These are phyloP conservation scores for Solioccasus polychromus DNA, from an alignment of 768 basidiomycete species.

Conservation along the genomic window DNA sequence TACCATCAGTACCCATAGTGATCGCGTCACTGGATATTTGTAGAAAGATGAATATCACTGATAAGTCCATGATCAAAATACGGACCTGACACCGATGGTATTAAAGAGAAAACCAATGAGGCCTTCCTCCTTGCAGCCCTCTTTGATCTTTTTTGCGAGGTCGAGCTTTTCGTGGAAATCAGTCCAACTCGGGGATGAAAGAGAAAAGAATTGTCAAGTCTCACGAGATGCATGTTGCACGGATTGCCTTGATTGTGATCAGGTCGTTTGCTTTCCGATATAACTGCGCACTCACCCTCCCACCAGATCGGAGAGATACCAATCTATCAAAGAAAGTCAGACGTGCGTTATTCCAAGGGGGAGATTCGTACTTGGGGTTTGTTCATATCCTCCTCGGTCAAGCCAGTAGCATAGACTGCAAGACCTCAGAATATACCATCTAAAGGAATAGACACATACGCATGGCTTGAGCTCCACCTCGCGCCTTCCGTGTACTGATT, in stretches of 20 bases:
- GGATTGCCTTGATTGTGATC: conserved; percentile 60
- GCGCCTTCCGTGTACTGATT: conserved; percentile 36
- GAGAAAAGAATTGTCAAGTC: conserved; percentile 14
- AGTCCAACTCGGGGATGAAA: not conserved
- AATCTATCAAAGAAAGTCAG: conserved; percentile 45
- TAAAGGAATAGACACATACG: conserved; percentile 44
- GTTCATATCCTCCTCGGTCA: conserved; percentile 77
- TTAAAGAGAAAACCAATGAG: conserved; percentile 82
- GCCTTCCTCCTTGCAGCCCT: conserved; percentile 78
- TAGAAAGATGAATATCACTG: not conserved
- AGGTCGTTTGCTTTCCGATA: not conserved
- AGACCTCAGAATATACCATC: not conserved
- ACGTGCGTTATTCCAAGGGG: not conserved
- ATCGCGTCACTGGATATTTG: conserved; percentile 64
- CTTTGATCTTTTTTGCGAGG: conserved; percentile 74
- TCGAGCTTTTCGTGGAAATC: conserved; percentile 54
- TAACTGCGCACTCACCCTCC: conserved; percentile 56
- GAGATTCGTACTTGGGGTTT: conserved; percentile 66
- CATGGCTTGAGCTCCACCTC: conserved; percentile 85
- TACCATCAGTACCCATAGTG: conserved; percentile 87
- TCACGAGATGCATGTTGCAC: conserved; percentile 78
- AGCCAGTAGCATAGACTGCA: conserved; percentile 70
- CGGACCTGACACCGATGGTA: conserved; percentile 79
- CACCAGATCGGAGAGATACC: conserved; percentile 91
- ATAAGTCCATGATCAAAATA: not conserved